phyloP scores from a whole-genome alignment of 2,329 filamentous ascomycete genomes.

The Clonostachys rhizophaga region DNA sequence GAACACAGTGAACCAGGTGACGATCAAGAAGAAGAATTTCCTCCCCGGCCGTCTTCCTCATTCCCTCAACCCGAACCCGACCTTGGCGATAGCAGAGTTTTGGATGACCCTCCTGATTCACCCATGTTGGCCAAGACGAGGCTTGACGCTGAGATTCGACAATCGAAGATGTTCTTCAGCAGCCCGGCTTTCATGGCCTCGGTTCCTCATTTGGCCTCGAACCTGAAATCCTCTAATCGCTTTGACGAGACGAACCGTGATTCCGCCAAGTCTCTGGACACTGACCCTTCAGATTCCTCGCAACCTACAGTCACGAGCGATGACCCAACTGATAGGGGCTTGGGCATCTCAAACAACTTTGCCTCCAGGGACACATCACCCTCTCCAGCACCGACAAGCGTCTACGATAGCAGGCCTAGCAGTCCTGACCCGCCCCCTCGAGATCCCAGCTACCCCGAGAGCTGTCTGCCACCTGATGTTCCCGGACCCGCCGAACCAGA shows the following conservation, averaged over 20 bases:
- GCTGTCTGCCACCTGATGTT: conserved; percentile 9
- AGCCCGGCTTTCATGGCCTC: conserved; percentile 30
- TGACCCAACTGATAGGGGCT: neutral
- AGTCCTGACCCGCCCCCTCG: conserved; percentile 1
- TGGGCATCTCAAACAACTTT: too few species aligned
- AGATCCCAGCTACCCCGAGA: conserved; percentile 11
- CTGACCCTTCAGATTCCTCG: conserved; percentile 10
- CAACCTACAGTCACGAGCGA: neutral
- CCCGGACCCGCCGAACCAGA: conserved; percentile 30
- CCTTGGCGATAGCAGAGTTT: conserved; percentile 4
- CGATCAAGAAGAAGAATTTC: neutral
- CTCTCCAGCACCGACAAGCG: neutral
- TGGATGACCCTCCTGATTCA: conserved; percentile 6
- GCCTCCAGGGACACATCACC: neutral
- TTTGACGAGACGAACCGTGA: conserved; percentile 30
- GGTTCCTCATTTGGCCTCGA: conserved; percentile 25
- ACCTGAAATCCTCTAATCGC: conserved; percentile 6
- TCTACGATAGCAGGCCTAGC: neutral
- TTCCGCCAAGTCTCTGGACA: conserved; percentile 43
- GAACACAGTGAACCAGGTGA: conserved; percentile 12
- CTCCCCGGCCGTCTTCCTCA: neutral
- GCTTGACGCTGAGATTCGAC: conserved; percentile 29
- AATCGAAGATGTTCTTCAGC: conserved; percentile 32
- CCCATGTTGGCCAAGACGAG: conserved; percentile 10
- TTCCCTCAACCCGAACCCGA: neutral